Conservation (phyloP, 805 yeast genomes). For the Candida suzukii region DNA sequence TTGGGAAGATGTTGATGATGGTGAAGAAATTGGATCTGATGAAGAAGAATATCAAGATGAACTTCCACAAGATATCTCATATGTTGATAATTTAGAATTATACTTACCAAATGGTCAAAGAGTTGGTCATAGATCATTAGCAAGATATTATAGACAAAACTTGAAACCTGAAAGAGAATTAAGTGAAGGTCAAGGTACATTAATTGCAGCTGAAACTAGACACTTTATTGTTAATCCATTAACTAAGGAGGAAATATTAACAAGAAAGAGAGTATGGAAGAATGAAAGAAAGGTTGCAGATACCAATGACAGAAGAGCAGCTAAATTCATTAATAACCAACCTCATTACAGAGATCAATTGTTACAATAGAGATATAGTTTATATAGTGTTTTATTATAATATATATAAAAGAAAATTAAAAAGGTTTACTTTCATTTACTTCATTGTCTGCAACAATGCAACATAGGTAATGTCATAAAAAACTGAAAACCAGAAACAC, state of each 20-base stretch:
- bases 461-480: no score
- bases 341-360: constrained; percentile 76
- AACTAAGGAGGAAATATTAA: constrained; percentile 33
- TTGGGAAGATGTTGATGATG: constrained; percentile 26
- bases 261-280: constrained; percentile 54
- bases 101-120: constrained; percentile 71
- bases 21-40: constrained; percentile 20
- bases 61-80: constrained; percentile 22
- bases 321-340: constrained; percentile 73
- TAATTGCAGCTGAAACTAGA: constrained; percentile 70
- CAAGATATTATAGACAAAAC: constrained; percentile 66
- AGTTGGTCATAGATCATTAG: constrained; percentile 75
- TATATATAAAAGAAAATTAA: no score
- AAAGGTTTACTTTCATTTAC: no score
- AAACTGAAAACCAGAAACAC: no score
- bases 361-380: constrained; percentile 32
- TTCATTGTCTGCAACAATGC: no score
- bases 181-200: constrained; percentile 64
- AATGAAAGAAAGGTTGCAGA: constrained; percentile 44
- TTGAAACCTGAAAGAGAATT: constrained; percentile 40
- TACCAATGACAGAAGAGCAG: constrained; percentile 47
- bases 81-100: constrained; percentile 49
- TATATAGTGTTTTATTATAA: neutral
- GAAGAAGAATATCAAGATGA: constrained; percentile 29
- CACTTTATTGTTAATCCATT: constrained; percentile 33